These are phyloP conservation scores for Solanum hybrid DNA, from an alignment of 305 asterid genomes.

Conservation along the genomic window DNA sequence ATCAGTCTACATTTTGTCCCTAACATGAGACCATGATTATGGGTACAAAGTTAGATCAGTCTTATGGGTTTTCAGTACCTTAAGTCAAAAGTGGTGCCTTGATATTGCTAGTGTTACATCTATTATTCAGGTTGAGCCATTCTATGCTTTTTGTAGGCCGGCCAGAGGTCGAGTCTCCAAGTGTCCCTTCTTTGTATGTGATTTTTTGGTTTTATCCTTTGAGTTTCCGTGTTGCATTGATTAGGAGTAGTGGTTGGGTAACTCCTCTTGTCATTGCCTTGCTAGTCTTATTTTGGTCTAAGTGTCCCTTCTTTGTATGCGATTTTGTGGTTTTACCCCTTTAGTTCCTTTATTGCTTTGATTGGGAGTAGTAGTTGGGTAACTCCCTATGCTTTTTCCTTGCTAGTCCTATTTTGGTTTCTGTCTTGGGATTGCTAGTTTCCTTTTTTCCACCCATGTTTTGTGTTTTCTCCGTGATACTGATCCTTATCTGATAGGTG, in stretches of 20 bases:
- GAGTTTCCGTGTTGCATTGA: not conserved
- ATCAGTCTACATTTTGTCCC: not conserved
- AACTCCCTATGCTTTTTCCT: not conserved
- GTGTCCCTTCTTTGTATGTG: not conserved
- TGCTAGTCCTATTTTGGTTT: not conserved
- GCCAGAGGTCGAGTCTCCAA: not conserved
- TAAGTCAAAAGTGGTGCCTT: not conserved
- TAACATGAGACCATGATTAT: not conserved
- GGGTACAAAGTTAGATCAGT: not conserved
- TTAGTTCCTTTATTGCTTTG: not conserved
- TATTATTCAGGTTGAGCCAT: not conserved
- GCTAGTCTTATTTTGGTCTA: not conserved
- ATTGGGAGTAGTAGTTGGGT: not conserved
- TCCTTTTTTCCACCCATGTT: not conserved
- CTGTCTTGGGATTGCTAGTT: not conserved
- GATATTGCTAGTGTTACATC: not conserved
- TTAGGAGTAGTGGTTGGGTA: not conserved
- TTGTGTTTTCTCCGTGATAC: not conserved
- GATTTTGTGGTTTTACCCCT: not conserved
- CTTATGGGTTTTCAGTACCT: not conserved
- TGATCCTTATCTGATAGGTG: not conserved
- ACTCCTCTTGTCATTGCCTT: not conserved
- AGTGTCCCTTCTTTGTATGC: not conserved
- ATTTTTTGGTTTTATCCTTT: not conserved
- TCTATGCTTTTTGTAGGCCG: not conserved